Percentiles rank a stretch among this genome's conserved stretches.
Evolutionary conservation across 2,329 filamentous ascomycete species (phyloP).

Genomic region (Colletotrichum theobromicola): DNA sequence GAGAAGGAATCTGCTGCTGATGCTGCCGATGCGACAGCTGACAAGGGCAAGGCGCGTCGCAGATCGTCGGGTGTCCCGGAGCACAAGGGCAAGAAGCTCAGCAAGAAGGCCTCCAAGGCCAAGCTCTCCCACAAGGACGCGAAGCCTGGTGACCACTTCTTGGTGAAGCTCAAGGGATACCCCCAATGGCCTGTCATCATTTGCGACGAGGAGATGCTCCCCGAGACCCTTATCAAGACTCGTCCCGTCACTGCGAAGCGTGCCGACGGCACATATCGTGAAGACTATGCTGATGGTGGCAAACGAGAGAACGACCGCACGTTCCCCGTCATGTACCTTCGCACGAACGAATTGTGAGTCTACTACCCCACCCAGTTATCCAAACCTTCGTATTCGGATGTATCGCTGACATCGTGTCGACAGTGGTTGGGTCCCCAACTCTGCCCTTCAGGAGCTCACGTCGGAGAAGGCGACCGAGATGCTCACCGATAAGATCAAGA

Average conservation of each 20-base stretch:
- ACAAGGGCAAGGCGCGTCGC: slow-evolving; percentile 62
- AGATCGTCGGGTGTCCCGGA: slow-evolving; percentile 74
- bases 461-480: slow-evolving; percentile 72
- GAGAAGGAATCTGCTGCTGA: slow-evolving; percentile 30
- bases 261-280: slow-evolving; percentile 83
- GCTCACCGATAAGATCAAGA: slow-evolving; percentile 79
- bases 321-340: slow-evolving; percentile 93
- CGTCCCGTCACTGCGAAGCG: slow-evolving; percentile 86
- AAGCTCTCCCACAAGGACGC: slow-evolving; percentile 78
- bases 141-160: slow-evolving; percentile 88
- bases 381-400: not conserved
- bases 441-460: slow-evolving; percentile 78
- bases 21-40: slow-evolving; percentile 35
- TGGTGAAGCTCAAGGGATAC: slow-evolving; percentile 93
- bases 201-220: slow-evolving; percentile 93
- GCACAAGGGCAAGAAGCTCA: slow-evolving; percentile 79
- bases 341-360: slow-evolving; percentile 96
- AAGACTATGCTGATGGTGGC: slow-evolving; percentile 85
- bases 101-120: slow-evolving; percentile 81
- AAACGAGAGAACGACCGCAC: slow-evolving; percentile 85
- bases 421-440: slow-evolving; percentile 92
- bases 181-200: slow-evolving; percentile 94
- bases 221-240: slow-evolving; percentile 73
- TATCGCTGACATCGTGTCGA: not conserved
- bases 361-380: not conserved